Evolutionary conservation across 345 rosid species (phyloP), one percentile per base, ranked within the genome.

Genomic region (Aegle marmelos): DNA sequence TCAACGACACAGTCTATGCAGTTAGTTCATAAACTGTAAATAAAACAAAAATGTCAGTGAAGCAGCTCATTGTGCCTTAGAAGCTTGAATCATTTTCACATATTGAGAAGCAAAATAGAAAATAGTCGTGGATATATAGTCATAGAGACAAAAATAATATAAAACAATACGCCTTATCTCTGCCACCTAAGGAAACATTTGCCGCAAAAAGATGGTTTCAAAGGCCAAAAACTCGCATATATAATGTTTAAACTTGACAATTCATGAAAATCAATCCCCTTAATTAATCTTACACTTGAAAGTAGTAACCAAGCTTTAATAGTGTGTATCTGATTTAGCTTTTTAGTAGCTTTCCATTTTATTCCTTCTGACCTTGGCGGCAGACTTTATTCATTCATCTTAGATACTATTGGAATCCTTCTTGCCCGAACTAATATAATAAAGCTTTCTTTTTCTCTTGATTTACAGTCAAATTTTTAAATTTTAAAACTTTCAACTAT

Each of bases 11-110:
- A 11, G 48, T 25, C 6, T 4, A 30, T 10, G 79, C 62, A 67
- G 61, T 67, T 45, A 7, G 75, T 34, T 68, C 39, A 48, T 61
- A 56, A 61, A 33, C 75, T n/a, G 28, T 68, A 34, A 74, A 48
- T 62, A 13, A 50, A 50, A 50, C 54, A 50, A 50, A 50, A 50
- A 50, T 16, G 19, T 50, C 6, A 50, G 19, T 50, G 14, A 13
- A 16, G 54, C 54, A 50, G 54, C 6, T 50, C 54, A 50, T 2
- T 4, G 21, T 50, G 54, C 14, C 54, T 50, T 50, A 3, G 54
- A 48, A 48, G 54, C 54, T 13, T 48, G 53, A 13, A 48, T 8
- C 8, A 7, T 37, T 37, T 39, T 39, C 45, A 39, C 45, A 39
- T 39, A 9, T 39, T 39, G 45, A 39, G 45, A 39, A 39, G 48